Base-by-base conservation (phyloP, 2,329 filamentous ascomycete species). In the Amesomyces nigricolor region DNA sequence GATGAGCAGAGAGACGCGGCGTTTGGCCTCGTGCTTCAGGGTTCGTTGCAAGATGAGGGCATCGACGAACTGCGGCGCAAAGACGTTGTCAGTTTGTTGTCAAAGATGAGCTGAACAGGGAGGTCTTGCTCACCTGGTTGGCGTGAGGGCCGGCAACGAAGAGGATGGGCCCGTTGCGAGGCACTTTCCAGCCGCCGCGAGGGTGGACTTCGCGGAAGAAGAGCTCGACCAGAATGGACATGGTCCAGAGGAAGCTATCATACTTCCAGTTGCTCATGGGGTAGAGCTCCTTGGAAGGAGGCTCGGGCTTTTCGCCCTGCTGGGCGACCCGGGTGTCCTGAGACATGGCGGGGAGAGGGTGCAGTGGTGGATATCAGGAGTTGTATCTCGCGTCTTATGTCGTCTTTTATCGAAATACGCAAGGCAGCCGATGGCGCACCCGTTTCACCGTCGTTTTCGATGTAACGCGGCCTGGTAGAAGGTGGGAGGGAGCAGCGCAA, bases 151-250 rank as follows among this genome's bases (percentile, higher is more conserved):
- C 94, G 44, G 91, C 94, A 63, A 99, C 94, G 67, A 99, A 94
- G 57, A 99, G 89, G 60, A 99, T 83, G 1, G 94, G 91, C 0
- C 91, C 94, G 60, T 83, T 81, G 66, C 87, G 85, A 44, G 94
- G 94, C 44, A 99, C 88, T 72, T 91, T 92, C 91, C 94, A 99
- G 60, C 91, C 89, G 63, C 91, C 91, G 62, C 94, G 83, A 11
- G 94, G 94, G 69, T 97, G 91, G 14, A 99, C 90, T 73, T 99
- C 94, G 64, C 94, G 87, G 77, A 99, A 99, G 82, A 99, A 99
- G 63, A 96, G 84, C 72, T 99, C 94, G 62, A 95, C 85, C 51
- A 97, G 78, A 61, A 97, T 82, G 42, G 86, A 88, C 68, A 91
- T 87, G 47, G 79, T 78, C 79, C 88, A 90, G 32, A 91, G 77